Conservation (phyloP, 306 rosid genomes). For the Lupinus albus region DNA sequence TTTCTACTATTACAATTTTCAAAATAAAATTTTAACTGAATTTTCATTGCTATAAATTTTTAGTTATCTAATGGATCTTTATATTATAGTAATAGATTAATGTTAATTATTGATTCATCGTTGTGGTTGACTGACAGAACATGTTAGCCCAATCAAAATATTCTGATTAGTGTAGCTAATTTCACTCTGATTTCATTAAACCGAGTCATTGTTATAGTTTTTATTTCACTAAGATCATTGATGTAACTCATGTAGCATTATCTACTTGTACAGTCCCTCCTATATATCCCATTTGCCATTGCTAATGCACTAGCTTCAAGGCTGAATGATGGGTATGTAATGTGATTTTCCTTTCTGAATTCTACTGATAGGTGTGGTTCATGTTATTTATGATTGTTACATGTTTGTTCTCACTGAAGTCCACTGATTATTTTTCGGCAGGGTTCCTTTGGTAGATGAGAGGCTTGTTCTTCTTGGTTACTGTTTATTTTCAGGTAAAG, state of each 20-base stretch:
- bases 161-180: constrained; percentile 4
- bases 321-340: constrained; percentile 80
- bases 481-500: constrained; percentile 68
- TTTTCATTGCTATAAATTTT: not conserved
- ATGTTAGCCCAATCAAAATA: not conserved
- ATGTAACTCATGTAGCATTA: constrained; percentile 9
- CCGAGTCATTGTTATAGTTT: constrained; percentile 7
- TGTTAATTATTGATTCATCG: constrained; percentile 5
- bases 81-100: not conserved
- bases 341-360: constrained; percentile 30
- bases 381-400: constrained; percentile 25
- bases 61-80: not conserved
- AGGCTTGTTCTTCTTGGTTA: constrained; percentile 81
- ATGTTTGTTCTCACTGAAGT: constrained; percentile 37
- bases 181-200: constrained; percentile 16
- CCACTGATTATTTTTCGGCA: constrained; percentile 48
- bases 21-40: not conserved
- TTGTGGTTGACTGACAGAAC: not conserved
- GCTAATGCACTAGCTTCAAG: constrained; percentile 85
- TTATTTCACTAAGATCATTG: constrained; percentile 22
- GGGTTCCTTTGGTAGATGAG: constrained; percentile 80
- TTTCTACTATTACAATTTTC: not conserved
- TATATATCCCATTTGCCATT: constrained; percentile 85
- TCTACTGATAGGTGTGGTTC: not conserved
- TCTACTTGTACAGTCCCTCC: constrained; percentile 62